Evolutionary conservation across 352 stramenopile species (phyloP).

Genomic region (Pythium insidiosum): DNA sequence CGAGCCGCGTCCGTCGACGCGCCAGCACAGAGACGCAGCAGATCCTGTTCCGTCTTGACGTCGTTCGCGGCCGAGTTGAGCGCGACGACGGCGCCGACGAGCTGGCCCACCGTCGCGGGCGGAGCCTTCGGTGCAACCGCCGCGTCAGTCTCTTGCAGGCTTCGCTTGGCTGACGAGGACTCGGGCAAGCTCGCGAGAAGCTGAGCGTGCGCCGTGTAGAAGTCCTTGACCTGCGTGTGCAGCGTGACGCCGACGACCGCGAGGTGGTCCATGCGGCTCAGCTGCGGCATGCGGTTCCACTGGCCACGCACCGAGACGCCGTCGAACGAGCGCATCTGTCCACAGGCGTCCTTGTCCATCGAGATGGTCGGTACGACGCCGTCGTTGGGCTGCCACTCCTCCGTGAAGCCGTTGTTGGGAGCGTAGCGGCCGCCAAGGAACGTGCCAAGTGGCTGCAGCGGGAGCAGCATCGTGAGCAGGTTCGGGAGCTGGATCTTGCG

Average conservation of each 20-base stretch:
- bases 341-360: slow-evolving; percentile 15
- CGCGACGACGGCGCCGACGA: no score
- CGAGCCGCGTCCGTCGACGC: no score
- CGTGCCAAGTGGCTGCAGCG: slow-evolving; percentile 10
- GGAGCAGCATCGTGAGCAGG: slow-evolving; percentile 12
- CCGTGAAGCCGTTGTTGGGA: slow-evolving; percentile 12
- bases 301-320: slow-evolving; percentile 14
- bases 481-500: slow-evolving; percentile 11
- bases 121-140: no score
- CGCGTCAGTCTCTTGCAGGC: no score
- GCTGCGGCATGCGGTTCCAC: background rate
- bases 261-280: background rate
- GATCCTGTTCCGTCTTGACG: no score
- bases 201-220: slow-evolving; percentile 12
- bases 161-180: no score
- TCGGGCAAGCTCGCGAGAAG: slow-evolving; percentile 16
- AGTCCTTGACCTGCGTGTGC: slow-evolving; percentile 6
- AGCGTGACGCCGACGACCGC: background rate
- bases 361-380: slow-evolving; percentile 18
- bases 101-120: no score
- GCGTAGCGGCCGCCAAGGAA: slow-evolving; percentile 15
- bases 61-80: no score
- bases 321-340: slow-evolving; percentile 10
- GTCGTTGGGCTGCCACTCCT: slow-evolving; percentile 24
- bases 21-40: no score